Evolutionary conservation across 2,329 filamentous ascomycete genomes (phyloP).

Genomic region (Colletotrichum tropicale): DNA sequence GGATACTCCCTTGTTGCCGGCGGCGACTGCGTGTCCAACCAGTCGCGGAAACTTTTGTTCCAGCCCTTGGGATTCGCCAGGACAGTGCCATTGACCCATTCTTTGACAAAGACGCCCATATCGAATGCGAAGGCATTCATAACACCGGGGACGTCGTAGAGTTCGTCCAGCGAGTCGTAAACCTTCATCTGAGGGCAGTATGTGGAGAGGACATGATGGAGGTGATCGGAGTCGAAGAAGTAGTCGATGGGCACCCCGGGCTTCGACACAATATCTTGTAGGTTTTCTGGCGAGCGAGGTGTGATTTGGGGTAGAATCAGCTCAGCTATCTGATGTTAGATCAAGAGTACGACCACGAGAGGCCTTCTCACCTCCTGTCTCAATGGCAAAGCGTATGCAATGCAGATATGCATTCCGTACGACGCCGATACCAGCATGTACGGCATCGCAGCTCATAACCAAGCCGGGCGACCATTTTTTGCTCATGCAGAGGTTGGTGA

Average conservation of each 20-base stretch:
- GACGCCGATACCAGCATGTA: slow-evolving; percentile 46
- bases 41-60: slow-evolving; percentile 25
- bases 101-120: slow-evolving; percentile 23
- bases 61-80: slow-evolving; percentile 25
- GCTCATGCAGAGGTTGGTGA: slow-evolving; percentile 36
- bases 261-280: slow-evolving; percentile 20
- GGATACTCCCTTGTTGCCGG: slow-evolving; percentile 31
- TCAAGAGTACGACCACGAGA: background rate
- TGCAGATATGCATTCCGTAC: slow-evolving; percentile 49
- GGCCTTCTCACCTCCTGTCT: slow-evolving; percentile 44
- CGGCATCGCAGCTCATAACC: slow-evolving; percentile 46
- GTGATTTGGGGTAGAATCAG: slow-evolving; percentile 41
- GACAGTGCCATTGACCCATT: slow-evolving; percentile 27
- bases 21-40: slow-evolving; percentile 30
- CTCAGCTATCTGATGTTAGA: slow-evolving; percentile 29
- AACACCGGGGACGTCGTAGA: slow-evolving; percentile 35
- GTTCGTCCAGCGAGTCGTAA: slow-evolving; percentile 35
- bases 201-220: slow-evolving; percentile 29
- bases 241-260: slow-evolving; percentile 32
- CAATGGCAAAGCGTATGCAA: slow-evolving; percentile 50
- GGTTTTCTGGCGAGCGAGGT: slow-evolving; percentile 33
- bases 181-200: slow-evolving; percentile 41
- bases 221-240: slow-evolving; percentile 37
- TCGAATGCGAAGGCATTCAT: slow-evolving; percentile 26
- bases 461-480: slow-evolving; percentile 44